Base-by-base conservation (phyloP, 2,329 filamentous ascomycete species). In the Geosmithia flava region DNA sequence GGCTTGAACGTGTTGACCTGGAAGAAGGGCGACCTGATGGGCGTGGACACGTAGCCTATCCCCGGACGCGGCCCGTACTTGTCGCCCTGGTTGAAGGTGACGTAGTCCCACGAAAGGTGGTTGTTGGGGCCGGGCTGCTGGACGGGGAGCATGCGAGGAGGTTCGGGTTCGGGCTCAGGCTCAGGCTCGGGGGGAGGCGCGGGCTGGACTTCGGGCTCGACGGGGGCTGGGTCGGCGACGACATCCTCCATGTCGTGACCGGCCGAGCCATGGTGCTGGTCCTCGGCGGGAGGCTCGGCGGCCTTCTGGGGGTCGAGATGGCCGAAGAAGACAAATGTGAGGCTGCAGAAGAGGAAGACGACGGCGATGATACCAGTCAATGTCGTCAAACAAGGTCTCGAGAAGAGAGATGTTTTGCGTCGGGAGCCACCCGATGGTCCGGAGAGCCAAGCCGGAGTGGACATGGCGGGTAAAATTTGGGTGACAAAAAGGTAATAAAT, bases 1-100 rank as follows among this genome's bases (percentile, higher is more conserved):
- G 64, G 66, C 16, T 76, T 65, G 53, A 75, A 77, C 1, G 72
- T 47, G 39, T 47, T 47, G 46, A 42, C 46, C 19, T 47, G 46
- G 39, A 47, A 47, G 39, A 47, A 17, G 3, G 46, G 46, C 20
- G 20, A 42, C 20, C 41, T 27, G 37, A 42, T 27, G 15, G 41
- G 20, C 17, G 46, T 41, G 19, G 46, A 42, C 19, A 42, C 37
- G 39, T 23, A 47, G 16, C 19, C n/a, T 39, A 42, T 37, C 2
- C 20, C 19, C 8, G 46, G 46, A 10, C 37, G 46, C 37, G 7
- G 19, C 3, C 46, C 46, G 39, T 29, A 47, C 39, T 29, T 42
- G 13, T 47, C 46, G n/a, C 41, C 33, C n/a, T 19, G 16, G 23
- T 47, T 47, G 46, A 30, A 47, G 16, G 27, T 8, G 19, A 10